These are phyloP conservation scores for Taiozyma sp. DNA, from an alignment of 1,139 yeast species.

Conservation along the genomic window DNA sequence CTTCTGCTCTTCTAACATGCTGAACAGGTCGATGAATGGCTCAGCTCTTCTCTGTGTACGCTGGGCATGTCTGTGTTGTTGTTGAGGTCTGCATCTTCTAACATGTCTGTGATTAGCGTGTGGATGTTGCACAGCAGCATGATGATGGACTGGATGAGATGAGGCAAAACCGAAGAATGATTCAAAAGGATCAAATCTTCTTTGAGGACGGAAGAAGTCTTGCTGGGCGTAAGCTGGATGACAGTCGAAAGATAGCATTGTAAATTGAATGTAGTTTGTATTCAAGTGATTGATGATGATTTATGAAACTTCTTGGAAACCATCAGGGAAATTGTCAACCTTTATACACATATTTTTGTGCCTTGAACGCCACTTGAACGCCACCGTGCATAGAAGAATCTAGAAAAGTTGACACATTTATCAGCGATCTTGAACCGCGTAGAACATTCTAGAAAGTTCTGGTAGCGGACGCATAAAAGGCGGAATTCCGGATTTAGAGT, in stretches of 20 bases:
- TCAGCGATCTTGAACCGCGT: background rate
- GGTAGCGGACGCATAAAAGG: background rate
- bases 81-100: conserved; percentile 4
- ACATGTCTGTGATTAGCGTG: background rate
- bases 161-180: conserved; percentile 1
- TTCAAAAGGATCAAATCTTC: conserved; percentile 1
- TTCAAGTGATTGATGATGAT: background rate
- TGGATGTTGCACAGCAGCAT: background rate
- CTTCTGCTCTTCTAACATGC: background rate
- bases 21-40: conserved; percentile 1
- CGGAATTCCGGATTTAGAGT: background rate
- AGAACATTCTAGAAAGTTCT: background rate
- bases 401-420: background rate
- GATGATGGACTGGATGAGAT: background rate
- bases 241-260: conserved; percentile 9
- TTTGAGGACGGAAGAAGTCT: background rate
- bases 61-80: background rate
- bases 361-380: background rate
- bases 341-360: background rate
- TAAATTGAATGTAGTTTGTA: background rate
- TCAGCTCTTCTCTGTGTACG: background rate
- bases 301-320: background rate
- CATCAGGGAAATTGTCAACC: background rate
- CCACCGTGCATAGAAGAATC: background rate
- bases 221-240: conserved; percentile 5